Conservation (phyloP, 148 eudicot genomes). For the Rhododendron kiyosumense region DNA sequence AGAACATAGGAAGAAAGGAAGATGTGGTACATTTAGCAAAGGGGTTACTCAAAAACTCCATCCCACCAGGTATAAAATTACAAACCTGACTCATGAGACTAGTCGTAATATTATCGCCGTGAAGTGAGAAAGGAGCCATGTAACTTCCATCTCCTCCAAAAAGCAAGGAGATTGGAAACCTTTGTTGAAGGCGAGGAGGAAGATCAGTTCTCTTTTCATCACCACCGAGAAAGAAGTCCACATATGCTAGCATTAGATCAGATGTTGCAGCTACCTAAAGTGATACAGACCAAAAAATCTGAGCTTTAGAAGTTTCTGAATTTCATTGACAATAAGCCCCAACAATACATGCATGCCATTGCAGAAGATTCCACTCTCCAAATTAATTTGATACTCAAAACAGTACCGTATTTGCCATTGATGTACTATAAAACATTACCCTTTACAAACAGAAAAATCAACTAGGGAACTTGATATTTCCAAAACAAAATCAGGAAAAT, state of each 20-base stretch:
- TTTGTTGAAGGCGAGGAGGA: slow-evolving; percentile 83
- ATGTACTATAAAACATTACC: background rate
- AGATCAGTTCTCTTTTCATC: slow-evolving; percentile 96
- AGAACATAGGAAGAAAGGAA: slow-evolving; percentile 8
- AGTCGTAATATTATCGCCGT: slow-evolving; percentile 80
- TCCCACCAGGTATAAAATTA: background rate
- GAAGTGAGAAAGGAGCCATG: slow-evolving; percentile 87
- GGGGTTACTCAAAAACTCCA: background rate
- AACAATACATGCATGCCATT: background rate
- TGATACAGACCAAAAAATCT: background rate
- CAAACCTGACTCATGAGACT: slow-evolving; percentile 98
- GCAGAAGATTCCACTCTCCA: background rate
- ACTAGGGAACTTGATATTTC: background rate
- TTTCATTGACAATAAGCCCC: background rate
- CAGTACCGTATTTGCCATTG: background rate
- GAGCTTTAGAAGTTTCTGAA: slow-evolving; percentile 2
- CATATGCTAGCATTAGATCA: slow-evolving; percentile 89
- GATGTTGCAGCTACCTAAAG: slow-evolving; percentile 90
- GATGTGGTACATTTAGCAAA: background rate
- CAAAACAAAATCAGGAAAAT: background rate
- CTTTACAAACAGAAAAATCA: background rate
- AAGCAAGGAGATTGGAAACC: slow-evolving; percentile 76
- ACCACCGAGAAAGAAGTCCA: slow-evolving; percentile 95
- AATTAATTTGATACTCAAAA: background rate
- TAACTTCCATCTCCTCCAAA: slow-evolving; percentile 99